Percentiles rank a stretch among this genome's conserved stretches.
Evolutionary conservation across 2,329 filamentous ascomycete genomes (phyloP).

Genomic region (Nothomitra cinnamomea): DNA sequence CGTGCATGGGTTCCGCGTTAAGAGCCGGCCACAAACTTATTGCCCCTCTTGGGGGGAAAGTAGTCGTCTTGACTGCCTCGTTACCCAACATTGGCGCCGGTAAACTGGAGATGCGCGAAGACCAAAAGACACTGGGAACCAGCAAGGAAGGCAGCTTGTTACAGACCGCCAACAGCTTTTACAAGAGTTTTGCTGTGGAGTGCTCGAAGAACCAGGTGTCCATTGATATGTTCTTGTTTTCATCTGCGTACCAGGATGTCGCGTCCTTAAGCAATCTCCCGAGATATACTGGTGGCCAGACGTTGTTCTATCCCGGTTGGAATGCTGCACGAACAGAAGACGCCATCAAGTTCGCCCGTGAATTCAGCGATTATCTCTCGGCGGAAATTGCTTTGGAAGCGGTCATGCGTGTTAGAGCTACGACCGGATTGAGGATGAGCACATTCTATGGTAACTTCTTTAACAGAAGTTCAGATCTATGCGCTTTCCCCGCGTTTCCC

Average conservation of each 20-base stretch:
- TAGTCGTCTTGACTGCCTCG: conserved; percentile 77
- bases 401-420: conserved; percentile 85
- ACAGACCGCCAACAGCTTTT: conserved; percentile 89
- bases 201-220: conserved; percentile 98
- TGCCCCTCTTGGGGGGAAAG: conserved; percentile 83
- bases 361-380: conserved; percentile 94
- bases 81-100: conserved; percentile 81
- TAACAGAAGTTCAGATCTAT: conserved; percentile 92
- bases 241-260: conserved; percentile 91
- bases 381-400: conserved; percentile 92
- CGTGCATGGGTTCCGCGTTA: conserved; percentile 89
- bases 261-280: conserved; percentile 91
- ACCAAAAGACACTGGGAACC: conserved; percentile 89
- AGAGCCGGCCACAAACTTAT: conserved; percentile 92
- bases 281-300: conserved; percentile 91
- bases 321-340: conserved; percentile 87
- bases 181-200: conserved; percentile 97
- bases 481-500: conserved; percentile 94
- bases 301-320: conserved; percentile 97
- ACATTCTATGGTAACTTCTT: conserved; percentile 99
- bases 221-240: conserved; percentile 96
- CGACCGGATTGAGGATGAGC: conserved; percentile 87
- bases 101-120: conserved; percentile 82
- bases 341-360: conserved; percentile 91
- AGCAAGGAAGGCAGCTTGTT: conserved; percentile 77